Evolutionary conservation across 75 land plant genomes (phyloP), one percentile per base, ranked within the genome.

Genomic region (Selaginella tamariscina): DNA sequence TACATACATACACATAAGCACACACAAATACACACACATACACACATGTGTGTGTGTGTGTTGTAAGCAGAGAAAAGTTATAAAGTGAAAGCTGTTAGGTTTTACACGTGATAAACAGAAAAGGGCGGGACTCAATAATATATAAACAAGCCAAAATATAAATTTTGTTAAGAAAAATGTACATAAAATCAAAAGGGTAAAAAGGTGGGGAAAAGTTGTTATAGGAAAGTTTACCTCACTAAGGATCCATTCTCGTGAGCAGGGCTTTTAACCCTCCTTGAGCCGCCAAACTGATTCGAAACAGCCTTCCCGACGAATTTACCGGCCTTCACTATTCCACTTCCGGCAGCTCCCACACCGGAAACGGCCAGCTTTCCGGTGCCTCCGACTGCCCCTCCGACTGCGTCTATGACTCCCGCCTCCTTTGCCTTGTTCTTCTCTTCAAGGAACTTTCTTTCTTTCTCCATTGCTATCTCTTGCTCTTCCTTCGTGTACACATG

Each of bases 401-500:
- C 83, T 70, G 87, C 82, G 2, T 84, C 84, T 1, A 95, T 81
- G 21, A 95, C 31, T 33, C 87, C 93, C 2, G 75, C 89, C 28
- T 84, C 83, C 60, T 80, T 93, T 59, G 78, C 63, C 64, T 74
- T 84, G 64, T 74, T 82, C 77, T 80, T 85, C 56, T 68, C 78
- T 44, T 85, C 93, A 2, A 95, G 66, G 24, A 83, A 29, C 59
- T 63, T 78, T 80, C 86, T 84, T 75, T 95, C 99, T 39, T 71
- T 81, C 73, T 84, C 87, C 69, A 91, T 71, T 32, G 99, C 99
- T 30, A 70, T 68, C 26, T 75, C 32, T 55, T 84, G 87, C 71
- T 95, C 99, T 62, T 95, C 97, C 70, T 81, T 82, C 69, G 30
- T 80, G 66, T 79, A 86, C 32, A 75, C 68, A 72, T 95, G 99